phyloP scores from a whole-genome alignment of 2,329 filamentous ascomycete genomes.

The Orbilia brochopaga region DNA sequence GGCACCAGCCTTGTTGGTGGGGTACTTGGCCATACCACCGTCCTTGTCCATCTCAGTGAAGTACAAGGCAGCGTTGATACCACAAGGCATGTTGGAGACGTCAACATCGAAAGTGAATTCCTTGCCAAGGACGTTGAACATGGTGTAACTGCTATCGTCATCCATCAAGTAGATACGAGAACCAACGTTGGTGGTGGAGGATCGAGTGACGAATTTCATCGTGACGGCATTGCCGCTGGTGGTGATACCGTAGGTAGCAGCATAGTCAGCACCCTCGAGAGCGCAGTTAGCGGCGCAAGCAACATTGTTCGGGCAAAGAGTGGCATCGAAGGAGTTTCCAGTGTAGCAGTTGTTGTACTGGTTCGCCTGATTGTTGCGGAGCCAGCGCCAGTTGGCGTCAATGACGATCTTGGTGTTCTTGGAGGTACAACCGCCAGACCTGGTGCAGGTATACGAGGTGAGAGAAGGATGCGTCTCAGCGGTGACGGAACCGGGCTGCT shows the following conservation, averaged over 20 bases:
- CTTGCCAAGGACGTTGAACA: constrained; percentile 69
- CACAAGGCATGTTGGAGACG: constrained; percentile 71
- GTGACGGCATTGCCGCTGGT: constrained; percentile 62
- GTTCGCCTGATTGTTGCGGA: constrained; percentile 61
- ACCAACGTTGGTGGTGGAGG: constrained; percentile 59
- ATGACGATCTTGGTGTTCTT: constrained; percentile 64
- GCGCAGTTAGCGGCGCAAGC: constrained; percentile 66
- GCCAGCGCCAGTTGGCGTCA: constrained; percentile 68
- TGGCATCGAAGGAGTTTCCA: constrained; percentile 63
- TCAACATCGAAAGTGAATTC: constrained; percentile 78
- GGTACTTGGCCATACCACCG: constrained; percentile 64
- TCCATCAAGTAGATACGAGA: constrained; percentile 71
- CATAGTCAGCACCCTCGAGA: constrained; percentile 66
- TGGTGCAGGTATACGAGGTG: constrained; percentile 64
- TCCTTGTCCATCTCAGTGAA: constrained; percentile 68
- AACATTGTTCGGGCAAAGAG: constrained; percentile 61
- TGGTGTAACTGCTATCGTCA: constrained; percentile 68
- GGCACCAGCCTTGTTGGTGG: constrained; percentile 66
- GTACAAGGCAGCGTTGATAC: constrained; percentile 75
- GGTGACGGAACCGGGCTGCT: constrained; percentile 63
- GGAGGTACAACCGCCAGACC: constrained; percentile 63
- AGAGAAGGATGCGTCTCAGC: constrained; percentile 64
- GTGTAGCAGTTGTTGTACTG: constrained; percentile 65
- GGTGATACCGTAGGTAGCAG: constrained; percentile 63
- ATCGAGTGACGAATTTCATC: constrained; percentile 61